Percentiles rank a stretch among this genome's conserved stretches.
Conservation (phyloP, 1,284 basidiomycete species). For the Leccinum angustisporum region DNA sequence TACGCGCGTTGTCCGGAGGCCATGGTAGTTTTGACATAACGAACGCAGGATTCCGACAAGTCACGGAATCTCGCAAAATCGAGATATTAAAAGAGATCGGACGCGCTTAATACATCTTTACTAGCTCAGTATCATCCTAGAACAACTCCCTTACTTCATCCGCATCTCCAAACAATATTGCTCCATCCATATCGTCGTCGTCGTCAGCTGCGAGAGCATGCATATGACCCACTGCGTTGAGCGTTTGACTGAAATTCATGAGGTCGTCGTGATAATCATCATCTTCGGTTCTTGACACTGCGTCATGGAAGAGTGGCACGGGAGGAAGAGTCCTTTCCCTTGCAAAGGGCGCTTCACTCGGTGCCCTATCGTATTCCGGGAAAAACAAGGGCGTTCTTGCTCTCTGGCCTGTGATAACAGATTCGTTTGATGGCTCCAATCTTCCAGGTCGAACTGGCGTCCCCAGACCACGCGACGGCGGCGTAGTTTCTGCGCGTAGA, state of each 20-base stretch:
- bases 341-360: constrained; percentile 38
- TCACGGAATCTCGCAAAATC: constrained; percentile 54
- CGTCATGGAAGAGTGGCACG: constrained; percentile 46
- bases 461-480: constrained; percentile 35
- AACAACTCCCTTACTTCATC: constrained; percentile 66
- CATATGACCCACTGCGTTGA: constrained; percentile 56
- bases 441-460: constrained; percentile 34
- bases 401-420: constrained; percentile 15
- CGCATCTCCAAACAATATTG: constrained; percentile 75
- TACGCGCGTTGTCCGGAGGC: constrained; percentile 81
- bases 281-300: constrained; percentile 35
- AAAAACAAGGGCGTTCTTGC: constrained; percentile 66
- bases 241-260: constrained; percentile 72
- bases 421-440: constrained; percentile 33
- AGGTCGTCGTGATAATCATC: constrained; percentile 45
- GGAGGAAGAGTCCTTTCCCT: constrained; percentile 36
- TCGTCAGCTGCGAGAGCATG: constrained; percentile 59
- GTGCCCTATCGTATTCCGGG: constrained; percentile 52
- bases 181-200: constrained; percentile 72
- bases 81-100: constrained; percentile 79
- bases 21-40: constrained; percentile 80
- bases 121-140: constrained; percentile 20
- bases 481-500: constrained; percentile 40
- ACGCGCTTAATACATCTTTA: constrained; percentile 45
- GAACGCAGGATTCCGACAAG: constrained; percentile 71